These are phyloP conservation scores for Amphibolis antarctica DNA, from an alignment of 106 monocot species.

Conservation along the genomic window DNA sequence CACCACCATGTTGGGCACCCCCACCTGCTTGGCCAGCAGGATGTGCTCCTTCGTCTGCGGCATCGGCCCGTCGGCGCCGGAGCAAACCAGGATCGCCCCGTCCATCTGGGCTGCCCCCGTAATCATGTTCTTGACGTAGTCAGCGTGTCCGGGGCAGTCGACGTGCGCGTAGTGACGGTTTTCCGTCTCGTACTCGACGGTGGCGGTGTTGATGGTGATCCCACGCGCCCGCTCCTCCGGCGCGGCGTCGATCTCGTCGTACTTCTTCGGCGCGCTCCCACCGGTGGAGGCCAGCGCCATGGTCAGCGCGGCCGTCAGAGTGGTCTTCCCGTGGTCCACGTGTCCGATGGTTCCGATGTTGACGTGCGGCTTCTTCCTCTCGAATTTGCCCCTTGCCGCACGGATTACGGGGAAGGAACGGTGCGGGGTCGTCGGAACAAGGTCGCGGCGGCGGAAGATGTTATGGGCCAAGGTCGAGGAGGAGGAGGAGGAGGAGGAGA, in stretches of 20 bases:
- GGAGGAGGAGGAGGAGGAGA: background rate
- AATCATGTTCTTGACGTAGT: constrained; percentile 91
- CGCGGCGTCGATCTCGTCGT: constrained; percentile 78
- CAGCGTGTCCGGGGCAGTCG: constrained; percentile 72
- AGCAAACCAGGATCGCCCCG: constrained; percentile 66
- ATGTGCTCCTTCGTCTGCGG: constrained; percentile 81
- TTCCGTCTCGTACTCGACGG: constrained; percentile 74
- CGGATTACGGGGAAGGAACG: constrained; percentile 13
- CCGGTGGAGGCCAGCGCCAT: constrained; percentile 50
- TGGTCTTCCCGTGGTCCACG: constrained; percentile 76
- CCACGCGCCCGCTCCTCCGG: constrained; percentile 72
- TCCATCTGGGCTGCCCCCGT: constrained; percentile 89
- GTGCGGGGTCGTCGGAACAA: background rate
- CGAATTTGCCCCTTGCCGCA: constrained; percentile 55
- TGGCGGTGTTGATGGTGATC: constrained; percentile 81
- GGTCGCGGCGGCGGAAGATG: background rate
- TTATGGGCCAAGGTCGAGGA: too few relatives aligned
- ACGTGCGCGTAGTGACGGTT: constrained; percentile 69
- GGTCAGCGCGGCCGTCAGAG: constrained; percentile 57
- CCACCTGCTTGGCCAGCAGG: constrained; percentile 62
- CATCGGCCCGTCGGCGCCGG: constrained; percentile 74
- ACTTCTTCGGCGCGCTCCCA: constrained; percentile 36
- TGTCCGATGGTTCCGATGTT: constrained; percentile 70
- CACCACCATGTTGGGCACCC: constrained; percentile 52
- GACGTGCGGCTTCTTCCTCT: constrained; percentile 51